Percentiles rank a stretch among this genome's conserved stretches.
Conservation (phyloP, 129 eudicot species). For the Centella asiatica region DNA sequence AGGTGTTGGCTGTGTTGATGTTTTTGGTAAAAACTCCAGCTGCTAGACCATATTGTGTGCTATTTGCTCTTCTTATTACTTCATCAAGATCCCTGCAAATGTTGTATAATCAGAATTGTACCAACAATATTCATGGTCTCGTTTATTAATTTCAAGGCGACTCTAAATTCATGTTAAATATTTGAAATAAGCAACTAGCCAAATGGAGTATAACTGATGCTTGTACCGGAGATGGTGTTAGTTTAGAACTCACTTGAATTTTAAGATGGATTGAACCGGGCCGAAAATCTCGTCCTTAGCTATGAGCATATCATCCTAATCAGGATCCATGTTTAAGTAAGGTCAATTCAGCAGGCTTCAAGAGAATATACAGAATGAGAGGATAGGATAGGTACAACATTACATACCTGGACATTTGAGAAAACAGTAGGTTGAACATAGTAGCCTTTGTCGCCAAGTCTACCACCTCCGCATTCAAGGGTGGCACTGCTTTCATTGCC, state of each 20-base stretch:
- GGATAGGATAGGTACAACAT: neutral
- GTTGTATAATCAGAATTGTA: too few species aligned
- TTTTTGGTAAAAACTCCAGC: conserved; percentile 44
- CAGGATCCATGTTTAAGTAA: neutral
- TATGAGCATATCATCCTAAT: conserved; percentile 10
- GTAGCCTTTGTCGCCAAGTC: conserved; percentile 9
- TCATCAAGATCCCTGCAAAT: conserved; percentile 17
- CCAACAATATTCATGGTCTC: too few species aligned
- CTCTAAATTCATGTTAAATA: too few species aligned
- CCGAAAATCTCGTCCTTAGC: conserved; percentile 11
- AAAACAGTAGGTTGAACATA: conserved; percentile 9
- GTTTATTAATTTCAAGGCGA: too few species aligned
- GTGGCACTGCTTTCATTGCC: conserved; percentile 11
- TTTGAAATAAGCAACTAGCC: neutral
- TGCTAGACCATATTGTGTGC: conserved; percentile 39
- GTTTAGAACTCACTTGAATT: conserved; percentile 39
- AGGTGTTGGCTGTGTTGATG: conserved; percentile 41
- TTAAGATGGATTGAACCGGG: conserved; percentile 44
- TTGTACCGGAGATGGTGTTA: neutral
- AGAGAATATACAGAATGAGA: accelerated
- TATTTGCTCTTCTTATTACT: conserved; percentile 39
- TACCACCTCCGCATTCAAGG: conserved; percentile 8
- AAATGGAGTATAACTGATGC: too few species aligned
- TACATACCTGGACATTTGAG: conserved; percentile 1
- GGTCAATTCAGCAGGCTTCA: neutral